Percentiles rank a stretch among this genome's conserved stretches.
Evolutionary conservation across 225 moss, liverwort and hornwort species (phyloP).

Genomic region (Anthoceros angustus): DNA sequence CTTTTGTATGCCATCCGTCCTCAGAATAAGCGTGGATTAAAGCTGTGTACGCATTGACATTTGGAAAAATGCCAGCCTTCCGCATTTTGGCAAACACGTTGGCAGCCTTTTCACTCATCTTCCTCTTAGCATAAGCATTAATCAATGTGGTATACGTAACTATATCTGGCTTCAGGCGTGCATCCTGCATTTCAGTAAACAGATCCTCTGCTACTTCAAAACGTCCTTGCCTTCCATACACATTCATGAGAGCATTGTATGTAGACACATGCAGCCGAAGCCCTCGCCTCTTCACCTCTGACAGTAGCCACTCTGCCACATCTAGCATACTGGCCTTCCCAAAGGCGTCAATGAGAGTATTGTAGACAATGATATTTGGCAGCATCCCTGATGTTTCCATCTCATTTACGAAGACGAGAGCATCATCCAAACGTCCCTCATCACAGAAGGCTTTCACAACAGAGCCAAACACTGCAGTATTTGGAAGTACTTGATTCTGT

Average conservation of each 20-base stretch:
- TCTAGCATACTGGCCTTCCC: slow-evolving; percentile 54
- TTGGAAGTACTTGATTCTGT: slow-evolving; percentile 31
- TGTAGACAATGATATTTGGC: slow-evolving; percentile 53
- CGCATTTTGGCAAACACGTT: slow-evolving; percentile 57
- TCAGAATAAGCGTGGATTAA: slow-evolving; percentile 66
- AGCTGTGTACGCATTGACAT: slow-evolving; percentile 55
- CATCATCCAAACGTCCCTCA: slow-evolving; percentile 46
- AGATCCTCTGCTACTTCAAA: slow-evolving; percentile 51
- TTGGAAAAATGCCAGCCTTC: slow-evolving; percentile 40
- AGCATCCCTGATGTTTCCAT: slow-evolving; percentile 57
- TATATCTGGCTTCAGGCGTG: slow-evolving; percentile 56
- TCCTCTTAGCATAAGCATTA: slow-evolving; percentile 58
- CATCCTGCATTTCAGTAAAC: slow-evolving; percentile 51
- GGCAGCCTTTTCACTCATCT: slow-evolving; percentile 51
- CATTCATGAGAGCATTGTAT: slow-evolving; percentile 61
- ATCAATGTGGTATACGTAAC: slow-evolving; percentile 61
- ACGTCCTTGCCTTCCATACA: slow-evolving; percentile 44
- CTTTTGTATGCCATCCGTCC: slow-evolving; percentile 83
- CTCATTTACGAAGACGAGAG: slow-evolving; percentile 42
- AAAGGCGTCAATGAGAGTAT: slow-evolving; percentile 70
- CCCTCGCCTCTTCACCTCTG: slow-evolving; percentile 47
- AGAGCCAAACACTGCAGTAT: slow-evolving; percentile 46
- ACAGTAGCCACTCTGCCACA: slow-evolving; percentile 66
- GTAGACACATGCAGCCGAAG: slow-evolving; percentile 41
- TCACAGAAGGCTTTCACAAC: slow-evolving; percentile 79